These are phyloP conservation scores for Marasmius fiardii DNA, from an alignment of 1,284 basidiomycete genomes.

Conservation along the genomic window DNA sequence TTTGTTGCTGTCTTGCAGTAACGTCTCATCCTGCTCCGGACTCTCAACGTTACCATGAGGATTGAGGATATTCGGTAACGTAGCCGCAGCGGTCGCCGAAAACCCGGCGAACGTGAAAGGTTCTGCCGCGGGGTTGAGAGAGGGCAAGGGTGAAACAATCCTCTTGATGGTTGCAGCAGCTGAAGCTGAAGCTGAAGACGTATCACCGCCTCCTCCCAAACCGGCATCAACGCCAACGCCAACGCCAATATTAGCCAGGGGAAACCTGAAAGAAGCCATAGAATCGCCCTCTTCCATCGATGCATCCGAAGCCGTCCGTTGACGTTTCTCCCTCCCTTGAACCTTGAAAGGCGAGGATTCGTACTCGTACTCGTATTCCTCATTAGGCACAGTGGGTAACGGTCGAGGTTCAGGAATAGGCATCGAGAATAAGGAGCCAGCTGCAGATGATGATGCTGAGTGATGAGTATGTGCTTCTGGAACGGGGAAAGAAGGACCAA, in stretches of 20 bases:
- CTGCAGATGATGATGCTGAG: constrained; percentile 21
- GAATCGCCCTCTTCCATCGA: constrained; percentile 48
- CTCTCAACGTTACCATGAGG: constrained; percentile 3
- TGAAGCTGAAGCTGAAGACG: too few relatives aligned
- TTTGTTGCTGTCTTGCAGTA: constrained; percentile 14
- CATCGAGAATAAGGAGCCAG: constrained; percentile 24
- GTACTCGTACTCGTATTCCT: constrained; percentile 2
- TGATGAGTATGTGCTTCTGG: neutral
- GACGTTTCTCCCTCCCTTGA: constrained; percentile 78
- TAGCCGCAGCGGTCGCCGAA: constrained; percentile 33
- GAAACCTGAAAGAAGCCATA: constrained; percentile 76
- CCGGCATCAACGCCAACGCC: neutral
- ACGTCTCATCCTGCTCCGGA: constrained; percentile 15
- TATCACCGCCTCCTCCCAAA: too few relatives aligned
- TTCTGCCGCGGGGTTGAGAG: constrained; percentile 41
- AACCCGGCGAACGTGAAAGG: constrained; percentile 67
- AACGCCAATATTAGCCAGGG: constrained; percentile 35
- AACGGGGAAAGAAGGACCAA: neutral
- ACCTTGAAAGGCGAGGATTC: constrained; percentile 24
- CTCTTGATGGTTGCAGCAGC: constrained; percentile 47
- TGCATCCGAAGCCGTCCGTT: constrained; percentile 44
- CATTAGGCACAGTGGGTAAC: constrained; percentile 17
- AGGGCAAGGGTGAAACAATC: constrained; percentile 28
- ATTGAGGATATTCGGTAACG: constrained; percentile 32
- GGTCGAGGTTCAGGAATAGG: constrained; percentile 23